Base-by-base conservation (phyloP, 2,329 filamentous ascomycete genomes). In the Eutypella sp. region DNA sequence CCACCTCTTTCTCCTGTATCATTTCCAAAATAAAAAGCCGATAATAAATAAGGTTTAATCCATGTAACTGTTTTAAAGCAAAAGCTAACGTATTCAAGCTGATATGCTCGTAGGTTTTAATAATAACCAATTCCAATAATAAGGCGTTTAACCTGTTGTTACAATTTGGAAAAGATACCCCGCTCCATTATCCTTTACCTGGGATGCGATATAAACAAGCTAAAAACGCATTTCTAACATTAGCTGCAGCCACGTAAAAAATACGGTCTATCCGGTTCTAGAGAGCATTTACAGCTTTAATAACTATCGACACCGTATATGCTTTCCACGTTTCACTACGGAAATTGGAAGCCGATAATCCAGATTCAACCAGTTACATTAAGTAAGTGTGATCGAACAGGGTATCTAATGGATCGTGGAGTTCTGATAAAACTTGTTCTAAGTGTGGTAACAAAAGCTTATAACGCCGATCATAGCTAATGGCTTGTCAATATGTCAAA, bases 331-430 rank as follows among this genome's bases (percentile, higher is more conserved):
- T 18, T 15, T 37, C 40, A 9, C 46, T 41, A 7, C 47, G 31
- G 27, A 49, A 40, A 41, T 46, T 46, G 5, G 47, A 49, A 22
- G 44, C 29, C 3, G 47, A 46, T n/a, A 49, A 24, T 27, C 47
- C 40, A 15, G 19, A 22, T 29, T 49, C 44, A 7, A 43, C 22
- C n/a, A 49, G 29, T 34, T 49, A 40, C 27, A 40, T 29, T 16
- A 49, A 40, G 34, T 8, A 34, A 8, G 27, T 2, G 25, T 31
- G 18, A 2, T 46, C 18, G 15, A 46, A 9, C 13, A 43, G 25
- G 15, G 23, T 27, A 11, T 43, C 18, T 19, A 38, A 22, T n/a
- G 20, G 29, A 19, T 38, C n/a, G 22, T 9, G 15, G 4, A 49
- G 27, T 19, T 48, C 40, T 16, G 40, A 41, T 13, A 46, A 37